Evolutionary conservation across 345 rosid genomes (phyloP), one percentile per base, ranked within the genome.

Genomic region (Citrus cavaleriei): DNA sequence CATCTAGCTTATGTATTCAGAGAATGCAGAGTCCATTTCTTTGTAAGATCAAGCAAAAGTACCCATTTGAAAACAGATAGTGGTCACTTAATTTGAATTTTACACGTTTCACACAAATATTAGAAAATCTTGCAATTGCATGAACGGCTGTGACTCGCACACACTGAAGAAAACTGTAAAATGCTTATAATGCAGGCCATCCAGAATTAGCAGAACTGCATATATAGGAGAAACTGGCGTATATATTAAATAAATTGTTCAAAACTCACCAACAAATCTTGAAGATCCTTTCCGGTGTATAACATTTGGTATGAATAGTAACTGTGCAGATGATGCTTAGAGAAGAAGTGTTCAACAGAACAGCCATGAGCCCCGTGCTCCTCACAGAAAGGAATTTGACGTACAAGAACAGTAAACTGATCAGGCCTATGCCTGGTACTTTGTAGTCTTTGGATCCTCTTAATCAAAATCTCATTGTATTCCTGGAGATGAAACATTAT

Each of bases 111-210:
- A 28, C 34, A 64, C 22, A 64, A 64, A 30, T 30, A 28, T 16
- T 19, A 19, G 34, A 32, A 76, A 85, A 87, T 75, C 88, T 89
- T 61, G 94, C 97, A 27, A 93, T 92, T 82, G 97, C 97, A 83
- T 91, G 98, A 81, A 95, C 94, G 70, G 98, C 97, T 65, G 94
- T 88, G 65, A 92, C 97, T 7, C 92, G 95, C 51, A 46, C 83
- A 91, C 87, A 65, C 96, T 91, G 80, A 92, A 90, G 91, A 92
- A 95, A 73, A 91, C 62, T 32, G 18, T 0, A 55, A 76, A 55
- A 14, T 30, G n/a, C 70, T 66, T 13, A 34, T 60, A 21, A 21
- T 38, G 69, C 68, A 59, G 38, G 40, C 58, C 35, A 24, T 24
- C 9, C 35, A 30, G 38, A 69, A 16, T 24, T 69, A 60, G 34